These are phyloP conservation scores for Penicillium sp. DNA, from an alignment of 2,329 filamentous ascomycete species.

Conservation along the genomic window DNA sequence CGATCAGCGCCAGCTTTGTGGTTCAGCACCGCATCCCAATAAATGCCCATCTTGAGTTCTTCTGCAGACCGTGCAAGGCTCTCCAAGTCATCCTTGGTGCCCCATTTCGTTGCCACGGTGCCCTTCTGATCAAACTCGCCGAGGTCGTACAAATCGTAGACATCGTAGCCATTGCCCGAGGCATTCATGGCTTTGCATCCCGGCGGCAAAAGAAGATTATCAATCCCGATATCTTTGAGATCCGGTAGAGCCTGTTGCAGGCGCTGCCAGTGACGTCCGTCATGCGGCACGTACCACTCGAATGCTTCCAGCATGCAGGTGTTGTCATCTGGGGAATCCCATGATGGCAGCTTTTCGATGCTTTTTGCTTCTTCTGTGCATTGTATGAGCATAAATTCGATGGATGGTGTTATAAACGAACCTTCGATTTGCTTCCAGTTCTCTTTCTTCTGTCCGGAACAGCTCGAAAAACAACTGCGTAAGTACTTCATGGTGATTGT, in stretches of 20 bases:
- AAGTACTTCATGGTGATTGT: conserved; percentile 5
- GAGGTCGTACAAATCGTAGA: conserved; percentile 67
- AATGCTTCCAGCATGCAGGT: conserved; percentile 64
- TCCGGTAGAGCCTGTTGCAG: conserved; percentile 50
- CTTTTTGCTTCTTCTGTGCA: conserved; percentile 21
- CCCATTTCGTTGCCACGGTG: conserved; percentile 63
- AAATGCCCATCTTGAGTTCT: conserved; percentile 52
- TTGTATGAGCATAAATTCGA: background rate
- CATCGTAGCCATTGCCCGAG: conserved; percentile 63
- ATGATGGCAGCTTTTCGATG: conserved; percentile 27
- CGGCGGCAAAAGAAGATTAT: conserved; percentile 65
- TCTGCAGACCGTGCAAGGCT: conserved; percentile 51
- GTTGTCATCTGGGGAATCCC: conserved; percentile 29
- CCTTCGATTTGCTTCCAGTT: conserved; percentile 25
- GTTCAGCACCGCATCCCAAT: conserved; percentile 70
- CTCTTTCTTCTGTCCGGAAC: conserved; percentile 15
- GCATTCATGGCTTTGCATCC: conserved; percentile 64
- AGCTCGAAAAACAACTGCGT: conserved; percentile 10
- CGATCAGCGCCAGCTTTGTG: conserved; percentile 67
- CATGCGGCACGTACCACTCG: conserved; percentile 67
- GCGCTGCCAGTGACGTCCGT: conserved; percentile 59
- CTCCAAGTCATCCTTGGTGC: conserved; percentile 58
- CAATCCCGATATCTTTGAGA: conserved; percentile 58
- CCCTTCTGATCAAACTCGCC: conserved; percentile 73
- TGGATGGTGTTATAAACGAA: conserved; percentile 7